phyloP scores from a whole-genome alignment of 257 asterid genomes.

The Voacanga thouarsii region DNA sequence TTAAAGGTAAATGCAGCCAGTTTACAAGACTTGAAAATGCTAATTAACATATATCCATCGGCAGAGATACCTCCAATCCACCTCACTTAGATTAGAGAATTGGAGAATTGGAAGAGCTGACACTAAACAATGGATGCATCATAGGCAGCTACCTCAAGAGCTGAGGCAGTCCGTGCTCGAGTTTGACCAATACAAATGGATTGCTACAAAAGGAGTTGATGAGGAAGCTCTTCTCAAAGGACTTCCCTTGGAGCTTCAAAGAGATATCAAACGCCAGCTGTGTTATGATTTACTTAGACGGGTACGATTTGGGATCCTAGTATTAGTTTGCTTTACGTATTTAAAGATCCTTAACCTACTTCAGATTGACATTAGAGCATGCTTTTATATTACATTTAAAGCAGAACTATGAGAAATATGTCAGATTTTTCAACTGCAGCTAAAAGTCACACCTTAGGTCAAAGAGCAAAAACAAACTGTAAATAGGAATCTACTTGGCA shows the following conservation, averaged over 20 bases:
- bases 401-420: too few relatives aligned
- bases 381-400: neutral
- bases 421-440: too few relatives aligned
- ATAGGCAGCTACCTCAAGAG: constrained; percentile 88
- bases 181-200: constrained; percentile 92
- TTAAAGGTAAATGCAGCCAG: too few relatives aligned
- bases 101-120: constrained; percentile 91
- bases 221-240: constrained; percentile 77
- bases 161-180: constrained; percentile 77
- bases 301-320: constrained; percentile 33
- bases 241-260: constrained; percentile 87
- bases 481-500: too few relatives aligned
- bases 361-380: too few relatives aligned
- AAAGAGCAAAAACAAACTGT: too few relatives aligned
- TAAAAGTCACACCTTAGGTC: too few relatives aligned
- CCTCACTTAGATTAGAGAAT: constrained; percentile 84
- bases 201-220: constrained; percentile 91
- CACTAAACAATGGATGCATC: constrained; percentile 97
- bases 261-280: constrained; percentile 93
- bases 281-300: constrained; percentile 92
- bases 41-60: constrained; percentile 10
- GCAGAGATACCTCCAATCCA: constrained; percentile 94
- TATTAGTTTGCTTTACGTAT: neutral
- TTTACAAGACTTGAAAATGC: neutral
- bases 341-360: too few relatives aligned